phyloP scores from a whole-genome alignment of 805 yeast genomes.

The Ogataea populi-albae region DNA sequence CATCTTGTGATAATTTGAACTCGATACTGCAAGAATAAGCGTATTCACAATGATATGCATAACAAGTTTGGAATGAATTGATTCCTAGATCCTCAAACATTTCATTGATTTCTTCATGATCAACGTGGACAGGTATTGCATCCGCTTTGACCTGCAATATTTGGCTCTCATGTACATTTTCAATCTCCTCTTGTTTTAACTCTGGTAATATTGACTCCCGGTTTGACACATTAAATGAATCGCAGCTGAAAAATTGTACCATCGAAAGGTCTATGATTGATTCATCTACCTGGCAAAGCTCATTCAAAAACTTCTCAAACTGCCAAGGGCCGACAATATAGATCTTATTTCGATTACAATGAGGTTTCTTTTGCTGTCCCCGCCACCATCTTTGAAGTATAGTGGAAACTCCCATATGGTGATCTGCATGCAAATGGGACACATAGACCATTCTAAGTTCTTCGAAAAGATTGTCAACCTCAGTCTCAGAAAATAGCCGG shows the following conservation, averaged over 20 bases:
- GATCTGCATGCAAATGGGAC: slow-evolving; percentile 96
- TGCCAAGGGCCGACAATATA: slow-evolving; percentile 75
- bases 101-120: slow-evolving; percentile 8
- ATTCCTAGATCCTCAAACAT: slow-evolving; percentile 46
- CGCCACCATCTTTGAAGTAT: slow-evolving; percentile 65
- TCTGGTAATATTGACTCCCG: slow-evolving; percentile 11
- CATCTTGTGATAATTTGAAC: slow-evolving; percentile 33
- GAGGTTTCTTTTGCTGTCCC: slow-evolving; percentile 36
- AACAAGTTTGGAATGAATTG: slow-evolving; percentile 50
- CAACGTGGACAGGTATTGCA: slow-evolving; percentile 1
- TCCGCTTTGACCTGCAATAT: slow-evolving; percentile 13
- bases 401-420: slow-evolving; percentile 80
- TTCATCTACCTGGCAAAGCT: slow-evolving; percentile 46
- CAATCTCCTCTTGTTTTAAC: slow-evolving; percentile 27
- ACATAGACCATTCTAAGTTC: slow-evolving; percentile 68
- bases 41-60: slow-evolving; percentile 82
- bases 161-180: slow-evolving; percentile 19
- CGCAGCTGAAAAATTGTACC: slow-evolving; percentile 27
- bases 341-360: slow-evolving; percentile 36
- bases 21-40: slow-evolving; percentile 67
- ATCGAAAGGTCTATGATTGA: slow-evolving; percentile 14
- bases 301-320: slow-evolving; percentile 61
- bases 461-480: slow-evolving; percentile 40
- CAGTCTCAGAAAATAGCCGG: slow-evolving; percentile 55
- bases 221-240: slow-evolving; percentile 28